Percentiles rank a stretch among this genome's conserved stretches.
These are phyloP conservation scores for Trypanosoma avium DNA, from an alignment of 208 protist species.

Conservation along the genomic window DNA sequence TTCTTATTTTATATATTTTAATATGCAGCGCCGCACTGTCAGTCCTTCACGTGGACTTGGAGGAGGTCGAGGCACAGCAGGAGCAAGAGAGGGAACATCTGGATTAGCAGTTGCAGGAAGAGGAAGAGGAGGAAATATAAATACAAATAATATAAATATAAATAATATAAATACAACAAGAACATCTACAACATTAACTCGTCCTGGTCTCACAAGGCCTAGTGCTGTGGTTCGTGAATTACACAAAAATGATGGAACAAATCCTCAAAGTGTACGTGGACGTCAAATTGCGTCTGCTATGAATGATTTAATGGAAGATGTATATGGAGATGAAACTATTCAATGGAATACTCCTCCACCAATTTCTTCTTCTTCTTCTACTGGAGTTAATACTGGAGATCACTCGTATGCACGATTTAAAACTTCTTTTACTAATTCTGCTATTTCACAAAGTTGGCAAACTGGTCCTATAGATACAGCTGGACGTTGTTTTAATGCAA, in stretches of 20 bases:
- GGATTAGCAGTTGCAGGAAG: no score
- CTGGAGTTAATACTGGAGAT: background rate
- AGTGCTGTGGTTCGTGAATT: constrained; percentile 30
- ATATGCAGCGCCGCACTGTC: constrained; percentile 21
- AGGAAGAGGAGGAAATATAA: no score
- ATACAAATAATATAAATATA: no score
- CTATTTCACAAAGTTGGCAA: constrained; percentile 35
- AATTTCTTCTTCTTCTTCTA: background rate
- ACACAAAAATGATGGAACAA: constrained; percentile 33
- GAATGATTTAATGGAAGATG: constrained; percentile 58
- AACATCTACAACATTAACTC: constrained; percentile 11
- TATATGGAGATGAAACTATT: constrained; percentile 37
- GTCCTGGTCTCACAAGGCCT: constrained; percentile 20
- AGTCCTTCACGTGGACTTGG: constrained; percentile 13
- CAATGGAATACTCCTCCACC: constrained; percentile 14
- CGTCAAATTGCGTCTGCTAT: constrained; percentile 57
- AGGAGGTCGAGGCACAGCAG: background rate
- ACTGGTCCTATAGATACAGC: constrained; percentile 43
- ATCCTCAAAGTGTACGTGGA: constrained; percentile 31
- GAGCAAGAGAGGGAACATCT: no score
- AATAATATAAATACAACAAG: no score
- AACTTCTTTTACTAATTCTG: constrained; percentile 12
- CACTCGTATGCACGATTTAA: constrained; percentile 26
- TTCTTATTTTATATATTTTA: background rate
- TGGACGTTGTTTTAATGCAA: constrained; percentile 73